Evolutionary conservation across 371 early-diverging fungal species (phyloP), one percentile per base, ranked within the genome.

Genomic region (Mucor racemosus): DNA sequence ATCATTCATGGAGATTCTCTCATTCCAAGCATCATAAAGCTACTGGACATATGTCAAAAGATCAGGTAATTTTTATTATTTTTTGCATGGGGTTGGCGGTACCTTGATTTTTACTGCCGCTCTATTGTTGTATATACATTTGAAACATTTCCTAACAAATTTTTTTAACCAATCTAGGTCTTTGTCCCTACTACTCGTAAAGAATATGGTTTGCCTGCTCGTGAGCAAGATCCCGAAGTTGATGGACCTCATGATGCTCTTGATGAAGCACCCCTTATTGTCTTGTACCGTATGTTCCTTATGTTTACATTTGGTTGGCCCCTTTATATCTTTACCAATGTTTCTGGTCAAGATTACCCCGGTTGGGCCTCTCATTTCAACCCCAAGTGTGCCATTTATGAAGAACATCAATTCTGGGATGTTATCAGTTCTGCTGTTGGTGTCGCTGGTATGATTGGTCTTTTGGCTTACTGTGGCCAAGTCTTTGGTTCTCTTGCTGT

Each of bases 221-320:
- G 74, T 69, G 66, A 68, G 17, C 62, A 64, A 57, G 78, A 68
- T 50, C 68, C 78, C 46, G 74, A 81, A 17, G 67, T 71, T 35
- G 85, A 86, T 48, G 77, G 71, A 11, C 77, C 74, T 21, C 77
- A 81, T 59, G 69, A 79, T 35, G 46, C 81, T 31, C 68, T 88
- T 58, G 89, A 91, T 61, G 90, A 89, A 57, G 73, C 90, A 14
- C 95, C 96, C 26, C 74, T 94, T 46, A 75, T 78, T 34, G 77
- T 85, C 26, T 60, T 93, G 38, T 73, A 80, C 58, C 76, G 77
- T 68, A 81, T 93, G 64, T 61, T 90, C 19, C 60, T 76, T 14
- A 90, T 91, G 87, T 85, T 92, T 62, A 36, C 86, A 15, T 77
- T 94, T 55, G 96, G 96, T 19, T 96, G 96, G 96, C 95, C 94